These are phyloP conservation scores for Stephanodiscus minutulus DNA, from an alignment of 108 stramenopile genomes.

Conservation along the genomic window DNA sequence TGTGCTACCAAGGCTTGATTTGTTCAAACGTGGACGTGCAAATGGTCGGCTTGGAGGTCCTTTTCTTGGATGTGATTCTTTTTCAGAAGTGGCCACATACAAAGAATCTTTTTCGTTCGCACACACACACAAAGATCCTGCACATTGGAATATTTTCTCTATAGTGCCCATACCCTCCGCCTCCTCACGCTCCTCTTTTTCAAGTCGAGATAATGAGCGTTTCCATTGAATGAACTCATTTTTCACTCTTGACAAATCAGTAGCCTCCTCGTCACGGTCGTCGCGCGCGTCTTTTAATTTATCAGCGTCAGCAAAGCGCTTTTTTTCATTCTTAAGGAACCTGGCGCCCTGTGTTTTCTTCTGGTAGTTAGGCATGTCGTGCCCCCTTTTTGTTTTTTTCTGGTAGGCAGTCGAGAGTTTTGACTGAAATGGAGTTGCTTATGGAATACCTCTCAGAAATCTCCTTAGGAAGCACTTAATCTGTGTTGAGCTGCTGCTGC, in stretches of 20 bases:
- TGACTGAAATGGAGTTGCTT: background rate
- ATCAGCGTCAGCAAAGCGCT: background rate
- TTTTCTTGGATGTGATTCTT: background rate
- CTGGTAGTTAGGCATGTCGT: background rate
- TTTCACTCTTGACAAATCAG: background rate
- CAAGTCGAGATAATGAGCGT: background rate
- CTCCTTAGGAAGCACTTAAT: background rate
- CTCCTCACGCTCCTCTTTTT: background rate
- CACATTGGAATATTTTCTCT: background rate
- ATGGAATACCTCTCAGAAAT: background rate
- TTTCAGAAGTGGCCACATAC: too few relatives aligned
- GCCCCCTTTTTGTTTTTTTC: background rate
- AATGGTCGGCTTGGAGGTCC: background rate
- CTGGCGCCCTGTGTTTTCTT: background rate
- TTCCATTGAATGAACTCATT: background rate
- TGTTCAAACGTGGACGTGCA: too few relatives aligned
- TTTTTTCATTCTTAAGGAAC: background rate
- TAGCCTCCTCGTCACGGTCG: too few relatives aligned
- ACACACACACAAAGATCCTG: background rate
- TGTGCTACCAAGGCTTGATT: background rate
- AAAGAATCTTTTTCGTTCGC: background rate
- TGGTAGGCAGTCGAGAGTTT: background rate
- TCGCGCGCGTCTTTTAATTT: background rate
- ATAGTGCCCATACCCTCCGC: background rate
- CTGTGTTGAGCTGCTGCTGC: conserved; percentile 13